Base-by-base conservation (phyloP, 1,284 basidiomycete species). In the Cutaneotrichosporon daszewskae region DNA sequence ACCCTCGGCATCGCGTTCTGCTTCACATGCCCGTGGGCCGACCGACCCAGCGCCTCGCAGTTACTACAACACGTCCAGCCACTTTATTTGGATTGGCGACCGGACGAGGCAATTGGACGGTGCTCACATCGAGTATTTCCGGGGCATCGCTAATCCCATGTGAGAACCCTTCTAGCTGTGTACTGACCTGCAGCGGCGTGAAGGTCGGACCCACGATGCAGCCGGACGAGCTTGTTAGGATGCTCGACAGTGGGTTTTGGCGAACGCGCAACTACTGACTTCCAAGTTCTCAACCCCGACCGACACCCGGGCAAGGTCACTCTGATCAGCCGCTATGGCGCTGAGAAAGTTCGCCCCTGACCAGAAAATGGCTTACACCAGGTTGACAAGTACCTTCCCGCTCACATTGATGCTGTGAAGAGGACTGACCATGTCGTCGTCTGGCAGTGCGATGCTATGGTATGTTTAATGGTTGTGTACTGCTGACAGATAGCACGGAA, bases 61-160 rank as follows among this genome's bases (percentile, higher is more conserved):
- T 16, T 64, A 49, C 52, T 69, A 71, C 57, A 71, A 71, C 51
- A 54, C 61, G 8, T 88, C 88, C 6, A 86, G 88, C 5, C 92
- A 95, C 67, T 94, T 94, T 69, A 72, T 97, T 47, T 98, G 94
- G 94, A 87, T 98, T 43, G 94, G 94, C 0, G 94, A 98, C 72
- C 80, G 94, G 37, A 98, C 94, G n/a, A 75, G 94, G 33, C 88
- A 95, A 69, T 73, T 96, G 3, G 81, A 83, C 48, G 90, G 90
- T 14, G 94, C 92, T 1, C 94, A 98, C 64, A 82, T 96, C 24
- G 94, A 97, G 73, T 94, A 92, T 69, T 92, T 94, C 71, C 76
- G 89, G 37, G 90, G 92, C 4, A 88, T 98, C 47, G 79, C 87
- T 37, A 98, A 98, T 69, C 94, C 94, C 1, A 88, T 98, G 64